Evolutionary conservation across 352 stramenopile genomes (phyloP), one percentile per base, ranked within the genome.

Genomic region (Phytophthora melonis): DNA sequence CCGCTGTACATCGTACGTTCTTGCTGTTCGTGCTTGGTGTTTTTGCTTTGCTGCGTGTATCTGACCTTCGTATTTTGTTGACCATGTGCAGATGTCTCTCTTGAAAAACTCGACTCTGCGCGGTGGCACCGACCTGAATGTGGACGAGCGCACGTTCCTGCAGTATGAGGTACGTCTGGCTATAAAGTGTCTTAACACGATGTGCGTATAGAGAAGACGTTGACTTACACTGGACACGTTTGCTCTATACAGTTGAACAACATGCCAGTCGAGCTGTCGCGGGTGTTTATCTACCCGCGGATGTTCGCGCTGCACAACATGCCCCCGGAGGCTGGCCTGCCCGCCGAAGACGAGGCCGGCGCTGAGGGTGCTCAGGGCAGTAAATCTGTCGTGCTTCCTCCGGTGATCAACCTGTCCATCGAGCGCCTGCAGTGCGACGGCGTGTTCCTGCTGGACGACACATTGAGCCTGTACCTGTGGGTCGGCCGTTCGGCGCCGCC

Each of bases 61-160:
- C 50, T 77, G 41, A 77, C 60, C 7, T 61, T 13, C 10, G 8
- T 43, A 47, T 7, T 23, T 70, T 56, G 16, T 58, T 10, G 34
- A 27, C 45, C 63, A 21, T 62, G 8, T 59, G 64, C 92, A 97
- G 80, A 98, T 99, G 91, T 97, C 97, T 36, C 79, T 99, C 58
- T 92, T 99, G 79, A 99, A 99, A 87, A 99, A 98, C 85, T 89
- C 97, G 23, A 94, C 96, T 3, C 97, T 99, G 69, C 91, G 98
- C 67, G 98, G 98, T 63, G 98, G 97, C 21, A 98, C 90, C 39
- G 98, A 99, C 74, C 81, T 99, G 45, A 97, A 97, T 65, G 88
- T 97, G 14, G 98, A 99, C 81, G 97, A 99, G 72, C 91, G 98
- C 58, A 81, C 94, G 14, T 97, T 97, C 79, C 75, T 97, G 36